These are phyloP conservation scores for Globisporangium canariense DNA, from an alignment of 352 stramenopile genomes.

Conservation along the genomic window DNA sequence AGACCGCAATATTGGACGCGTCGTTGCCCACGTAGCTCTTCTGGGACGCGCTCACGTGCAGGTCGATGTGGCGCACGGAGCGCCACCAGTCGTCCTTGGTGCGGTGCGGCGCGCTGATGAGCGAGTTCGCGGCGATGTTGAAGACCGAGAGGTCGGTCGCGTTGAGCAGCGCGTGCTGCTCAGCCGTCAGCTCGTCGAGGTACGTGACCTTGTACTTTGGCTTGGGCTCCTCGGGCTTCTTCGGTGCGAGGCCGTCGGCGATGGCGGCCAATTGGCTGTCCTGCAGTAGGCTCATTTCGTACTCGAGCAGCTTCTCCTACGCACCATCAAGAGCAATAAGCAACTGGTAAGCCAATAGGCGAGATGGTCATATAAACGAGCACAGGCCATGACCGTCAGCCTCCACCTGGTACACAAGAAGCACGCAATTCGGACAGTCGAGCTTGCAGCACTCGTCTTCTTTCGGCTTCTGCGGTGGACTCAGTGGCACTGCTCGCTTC, in stretches of 20 bases:
- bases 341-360: not conserved
- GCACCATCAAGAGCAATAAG: not conserved
- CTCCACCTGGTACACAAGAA: slow-evolving; percentile 76
- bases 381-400: no score
- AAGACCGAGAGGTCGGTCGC: slow-evolving; percentile 45
- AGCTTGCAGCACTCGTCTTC: slow-evolving; percentile 84
- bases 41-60: slow-evolving; percentile 45
- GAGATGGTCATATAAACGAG: not conserved
- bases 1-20: slow-evolving; percentile 77
- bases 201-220: slow-evolving; percentile 53
- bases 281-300: slow-evolving; percentile 59
- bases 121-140: slow-evolving; percentile 42
- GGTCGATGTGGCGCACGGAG: slow-evolving; percentile 71
- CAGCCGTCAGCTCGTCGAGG: slow-evolving; percentile 23
- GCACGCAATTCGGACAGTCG: slow-evolving; percentile 86
- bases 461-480: slow-evolving; percentile 55
- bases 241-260: slow-evolving; percentile 15
- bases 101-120: slow-evolving; percentile 58
- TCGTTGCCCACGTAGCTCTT: slow-evolving; percentile 45
- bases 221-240: slow-evolving; percentile 24
- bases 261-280: not conserved
- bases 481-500: slow-evolving; percentile 28
- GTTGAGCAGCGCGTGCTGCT: slow-evolving; percentile 29
- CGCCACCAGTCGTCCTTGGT: slow-evolving; percentile 51
- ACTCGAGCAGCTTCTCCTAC: slow-evolving; percentile 82